These are phyloP conservation scores for Colletotrichum magnum DNA, from an alignment of 2,329 filamentous ascomycete species.

Conservation along the genomic window DNA sequence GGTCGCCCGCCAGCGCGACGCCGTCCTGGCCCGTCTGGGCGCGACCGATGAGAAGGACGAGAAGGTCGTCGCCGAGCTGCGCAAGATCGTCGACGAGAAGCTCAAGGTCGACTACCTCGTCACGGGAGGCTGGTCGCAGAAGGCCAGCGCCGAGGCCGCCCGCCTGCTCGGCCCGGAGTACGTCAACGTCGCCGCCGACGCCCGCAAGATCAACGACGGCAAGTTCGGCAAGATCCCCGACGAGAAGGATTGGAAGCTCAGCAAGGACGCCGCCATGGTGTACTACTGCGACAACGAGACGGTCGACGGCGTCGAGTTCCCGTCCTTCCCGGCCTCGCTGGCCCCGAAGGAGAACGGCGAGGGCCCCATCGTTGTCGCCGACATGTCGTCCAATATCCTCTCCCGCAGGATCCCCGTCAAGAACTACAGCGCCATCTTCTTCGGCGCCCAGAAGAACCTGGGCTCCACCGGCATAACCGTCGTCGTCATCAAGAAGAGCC, in stretches of 20 bases:
- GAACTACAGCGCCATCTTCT: conserved; percentile 90
- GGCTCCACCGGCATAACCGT: conserved; percentile 90
- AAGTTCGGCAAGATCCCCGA: conserved; percentile 90
- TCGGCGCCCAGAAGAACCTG: conserved; percentile 95
- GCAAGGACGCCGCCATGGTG: conserved; percentile 77
- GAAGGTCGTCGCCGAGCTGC: conserved; percentile 69
- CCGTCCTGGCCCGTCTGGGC: conserved; percentile 70
- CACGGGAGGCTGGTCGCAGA: conserved; percentile 89
- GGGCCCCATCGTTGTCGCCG: conserved; percentile 84
- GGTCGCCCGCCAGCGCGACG: conserved; percentile 78
- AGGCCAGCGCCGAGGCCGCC: conserved; percentile 87
- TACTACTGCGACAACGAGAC: conserved; percentile 98
- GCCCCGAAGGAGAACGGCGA: conserved; percentile 71
- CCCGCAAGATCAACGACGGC: conserved; percentile 75
- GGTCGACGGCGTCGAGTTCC: conserved; percentile 93
- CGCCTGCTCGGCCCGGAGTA: conserved; percentile 82
- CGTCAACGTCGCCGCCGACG: conserved; percentile 85
- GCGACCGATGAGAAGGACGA: conserved; percentile 60
- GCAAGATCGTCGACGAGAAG: conserved; percentile 76
- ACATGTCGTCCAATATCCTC: conserved; percentile 96
- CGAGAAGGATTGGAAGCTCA: conserved; percentile 82
- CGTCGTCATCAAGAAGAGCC: conserved; percentile 83
- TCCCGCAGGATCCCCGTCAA: conserved; percentile 81
- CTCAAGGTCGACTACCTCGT: conserved; percentile 91
- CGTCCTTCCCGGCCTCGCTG: conserved; percentile 76